Conservation (phyloP, 208 protist species). For the Entamoeba nuttalli region DNA sequence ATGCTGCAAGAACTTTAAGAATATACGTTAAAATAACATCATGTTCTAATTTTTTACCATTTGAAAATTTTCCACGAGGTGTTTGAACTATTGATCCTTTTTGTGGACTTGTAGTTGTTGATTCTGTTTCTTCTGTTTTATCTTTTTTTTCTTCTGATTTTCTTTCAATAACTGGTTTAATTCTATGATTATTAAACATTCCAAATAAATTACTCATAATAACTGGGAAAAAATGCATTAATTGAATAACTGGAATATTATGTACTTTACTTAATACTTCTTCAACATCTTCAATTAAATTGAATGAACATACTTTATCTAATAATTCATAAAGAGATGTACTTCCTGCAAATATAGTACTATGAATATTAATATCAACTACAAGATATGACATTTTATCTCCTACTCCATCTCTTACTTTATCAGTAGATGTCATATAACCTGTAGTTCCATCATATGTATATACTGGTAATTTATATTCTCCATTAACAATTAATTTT, state of each 20-base stretch:
- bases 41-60: not conserved
- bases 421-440: not conserved
- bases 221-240: not conserved
- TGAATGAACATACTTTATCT: not conserved
- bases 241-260: not conserved
- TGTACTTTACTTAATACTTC: not conserved
- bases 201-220: not conserved
- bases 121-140: not conserved
- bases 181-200: not conserved
- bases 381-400: not conserved
- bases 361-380: not conserved
- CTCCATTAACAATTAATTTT: not conserved
- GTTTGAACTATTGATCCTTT: not conserved
- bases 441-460: not conserved
- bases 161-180: not conserved
- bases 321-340: not conserved
- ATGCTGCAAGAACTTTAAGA: not conserved
- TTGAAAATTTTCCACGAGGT: not conserved
- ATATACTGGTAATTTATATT: not conserved
- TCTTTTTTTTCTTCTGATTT: not conserved
- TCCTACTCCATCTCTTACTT: not conserved
- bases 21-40: not conserved
- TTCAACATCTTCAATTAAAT: not conserved
- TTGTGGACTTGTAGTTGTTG: not conserved
- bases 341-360: not conserved